Evolutionary conservation across 495 filamentous ascomycete species (phyloP).

Genomic region (Trichocladium antarcticum): DNA sequence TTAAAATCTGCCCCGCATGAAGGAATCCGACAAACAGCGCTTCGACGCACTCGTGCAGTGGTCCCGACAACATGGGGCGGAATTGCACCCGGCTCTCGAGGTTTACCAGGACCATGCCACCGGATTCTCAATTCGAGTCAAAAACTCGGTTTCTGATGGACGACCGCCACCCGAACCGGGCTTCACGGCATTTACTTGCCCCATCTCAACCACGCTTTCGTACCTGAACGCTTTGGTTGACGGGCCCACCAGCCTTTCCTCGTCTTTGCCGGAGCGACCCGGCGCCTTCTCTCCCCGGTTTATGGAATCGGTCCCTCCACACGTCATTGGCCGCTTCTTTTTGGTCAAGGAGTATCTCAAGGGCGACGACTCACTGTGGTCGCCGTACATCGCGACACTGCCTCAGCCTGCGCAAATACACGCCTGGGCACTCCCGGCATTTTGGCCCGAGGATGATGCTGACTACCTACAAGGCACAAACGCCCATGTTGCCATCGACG

Average conservation of each 20-base stretch:
- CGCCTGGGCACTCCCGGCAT: conserved; percentile 31
- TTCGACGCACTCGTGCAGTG: conserved; percentile 22
- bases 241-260: conserved; percentile 9
- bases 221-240: conserved; percentile 36
- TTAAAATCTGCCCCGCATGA: conserved; percentile 11
- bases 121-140: conserved; percentile 36
- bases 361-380: conserved; percentile 39
- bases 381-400: conserved; percentile 39
- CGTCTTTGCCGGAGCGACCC: neutral
- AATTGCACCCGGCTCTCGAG: conserved; percentile 33
- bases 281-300: conserved; percentile 31
- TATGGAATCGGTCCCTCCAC: conserved; percentile 28
- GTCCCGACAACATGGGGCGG: conserved; percentile 28
- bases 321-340: conserved; percentile 40
- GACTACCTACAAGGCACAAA: conserved; percentile 42
- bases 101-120: conserved; percentile 35
- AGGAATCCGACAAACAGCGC: conserved; percentile 10
- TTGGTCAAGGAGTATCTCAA: conserved; percentile 39
- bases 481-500: conserved; percentile 33
- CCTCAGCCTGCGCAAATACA: conserved; percentile 37
- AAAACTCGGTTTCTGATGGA: conserved; percentile 9
- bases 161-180: conserved; percentile 18
- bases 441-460: conserved; percentile 37
- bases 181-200: conserved; percentile 30
- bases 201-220: conserved; percentile 31